Evolutionary conservation across 2,329 filamentous ascomycete species (phyloP), one percentile per base, ranked within the genome.

Genomic region (Fusarium papillatum): DNA sequence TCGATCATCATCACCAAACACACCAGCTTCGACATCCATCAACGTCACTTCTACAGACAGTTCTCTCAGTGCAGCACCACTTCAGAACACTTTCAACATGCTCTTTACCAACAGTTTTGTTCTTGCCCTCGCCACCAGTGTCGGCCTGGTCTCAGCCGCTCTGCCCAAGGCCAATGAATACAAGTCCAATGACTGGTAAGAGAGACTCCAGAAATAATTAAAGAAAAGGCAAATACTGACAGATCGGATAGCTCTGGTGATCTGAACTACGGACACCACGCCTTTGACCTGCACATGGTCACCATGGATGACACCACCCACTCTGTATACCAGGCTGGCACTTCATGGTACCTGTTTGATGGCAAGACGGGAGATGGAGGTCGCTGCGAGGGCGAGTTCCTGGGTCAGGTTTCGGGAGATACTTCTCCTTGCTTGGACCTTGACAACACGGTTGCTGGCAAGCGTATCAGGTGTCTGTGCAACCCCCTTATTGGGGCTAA

Each of bases 241-340:
- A 17, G 3, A 8, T 10, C 1, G 26, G 5, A 29, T 26, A 71
- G 69, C 31, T 66, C 62, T 7, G 70, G 70, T 26, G 70, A 69
- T 26, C 70, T 72, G 29, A 72, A 72, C 66, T 72, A 69, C 16
- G 66, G 70, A 9, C 69, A 72, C 31, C 70, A 72, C 38, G 19
- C 43, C 4, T 72, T 72, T 19, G 66, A 69, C 48, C 57, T 72
- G 10, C 70, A 72, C 70, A 69, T 69, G 66, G 66, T 72, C 10
- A 72, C 70, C 31, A 72, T 72, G 70, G 70, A 72, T n/a, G 70
- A 72, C 66, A 41, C 66, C 36, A 63, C 19, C 24, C 70, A 72
- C 24, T 72, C 70, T 2, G 70, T 72, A 7, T 72, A 72, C 36
- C 70, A 72, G 36, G 70, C 70, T 2, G 70, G 70, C 9, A 63